These are phyloP conservation scores for Kodamaea laetipori DNA, from an alignment of 805 yeast species.

Conservation along the genomic window DNA sequence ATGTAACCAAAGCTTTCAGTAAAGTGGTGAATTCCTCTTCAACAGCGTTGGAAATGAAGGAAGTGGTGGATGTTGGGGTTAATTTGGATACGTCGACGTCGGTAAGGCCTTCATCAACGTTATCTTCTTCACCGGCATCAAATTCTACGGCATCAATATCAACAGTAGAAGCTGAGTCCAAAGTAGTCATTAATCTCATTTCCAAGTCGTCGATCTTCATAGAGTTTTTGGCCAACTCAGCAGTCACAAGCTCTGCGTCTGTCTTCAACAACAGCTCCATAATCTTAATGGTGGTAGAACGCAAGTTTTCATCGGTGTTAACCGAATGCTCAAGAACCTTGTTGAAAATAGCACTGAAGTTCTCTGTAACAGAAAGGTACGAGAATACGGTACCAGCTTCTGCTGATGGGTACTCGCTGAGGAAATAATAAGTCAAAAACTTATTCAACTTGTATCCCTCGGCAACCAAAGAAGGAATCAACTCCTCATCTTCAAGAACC, in stretches of 20 bases:
- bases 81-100: background rate
- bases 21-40: conserved; percentile 46
- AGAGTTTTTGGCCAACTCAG: conserved; percentile 20
- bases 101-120: conserved; percentile 22
- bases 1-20: conserved; percentile 40
- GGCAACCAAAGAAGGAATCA: conserved; percentile 17
- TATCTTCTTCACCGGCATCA: conserved; percentile 22
- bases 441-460: conserved; percentile 34
- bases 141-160: conserved; percentile 33
- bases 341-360: conserved; percentile 20
- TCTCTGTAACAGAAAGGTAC: conserved; percentile 9
- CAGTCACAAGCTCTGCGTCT: conserved; percentile 24
- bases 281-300: conserved; percentile 19
- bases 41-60: conserved; percentile 38
- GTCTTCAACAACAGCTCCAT: conserved; percentile 26
- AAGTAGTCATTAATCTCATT: conserved; percentile 67
- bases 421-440: conserved; percentile 32
- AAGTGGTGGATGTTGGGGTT: conserved; percentile 16
- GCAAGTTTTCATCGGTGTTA: conserved; percentile 19
- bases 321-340: conserved; percentile 17
- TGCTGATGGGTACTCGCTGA: conserved; percentile 23
- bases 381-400: background rate
- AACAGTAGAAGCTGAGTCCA: conserved; percentile 31
- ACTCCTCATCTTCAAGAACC: conserved; percentile 18
- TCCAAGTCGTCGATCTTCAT: conserved; percentile 38